Conservation (phyloP, 73 alveolate genomes). For the Vitrella brassicaformis region DNA sequence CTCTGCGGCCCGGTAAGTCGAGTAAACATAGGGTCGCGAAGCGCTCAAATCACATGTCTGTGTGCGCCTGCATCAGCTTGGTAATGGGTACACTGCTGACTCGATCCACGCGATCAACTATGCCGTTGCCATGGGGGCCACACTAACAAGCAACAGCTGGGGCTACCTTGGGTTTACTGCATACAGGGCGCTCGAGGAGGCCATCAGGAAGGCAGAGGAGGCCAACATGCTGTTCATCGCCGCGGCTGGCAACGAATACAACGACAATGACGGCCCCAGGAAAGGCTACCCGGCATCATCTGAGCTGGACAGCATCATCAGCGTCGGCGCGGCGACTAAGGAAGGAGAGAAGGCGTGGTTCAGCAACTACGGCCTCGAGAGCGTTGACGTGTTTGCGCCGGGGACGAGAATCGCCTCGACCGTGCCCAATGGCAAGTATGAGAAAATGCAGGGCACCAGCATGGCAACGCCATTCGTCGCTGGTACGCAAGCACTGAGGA, state of each 20-base stretch:
- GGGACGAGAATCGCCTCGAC: constrained; percentile 26
- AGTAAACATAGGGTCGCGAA: not conserved
- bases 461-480: constrained; percentile 39
- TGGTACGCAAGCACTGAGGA: constrained; percentile 17
- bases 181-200: constrained; percentile 3
- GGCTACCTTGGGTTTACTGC: constrained; percentile 12
- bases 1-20: not conserved
- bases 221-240: constrained; percentile 20
- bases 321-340: no score
- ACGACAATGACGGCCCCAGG: constrained; percentile 18
- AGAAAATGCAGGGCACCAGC: no score
- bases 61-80: not conserved
- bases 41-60: not conserved
- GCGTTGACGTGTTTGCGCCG: constrained; percentile 32
- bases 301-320: no score
- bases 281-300: no score
- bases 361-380: constrained; percentile 14
- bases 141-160: constrained; percentile 6
- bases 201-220: constrained; percentile 23
- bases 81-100: constrained; percentile 13
- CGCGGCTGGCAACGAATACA: constrained; percentile 32
- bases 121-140: constrained; percentile 20
- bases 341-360: no score
- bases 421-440: constrained; percentile 14
- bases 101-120: constrained; percentile 24